Conservation (phyloP, 2,329 filamentous ascomycete species). For the Fusarium dlaminii region DNA sequence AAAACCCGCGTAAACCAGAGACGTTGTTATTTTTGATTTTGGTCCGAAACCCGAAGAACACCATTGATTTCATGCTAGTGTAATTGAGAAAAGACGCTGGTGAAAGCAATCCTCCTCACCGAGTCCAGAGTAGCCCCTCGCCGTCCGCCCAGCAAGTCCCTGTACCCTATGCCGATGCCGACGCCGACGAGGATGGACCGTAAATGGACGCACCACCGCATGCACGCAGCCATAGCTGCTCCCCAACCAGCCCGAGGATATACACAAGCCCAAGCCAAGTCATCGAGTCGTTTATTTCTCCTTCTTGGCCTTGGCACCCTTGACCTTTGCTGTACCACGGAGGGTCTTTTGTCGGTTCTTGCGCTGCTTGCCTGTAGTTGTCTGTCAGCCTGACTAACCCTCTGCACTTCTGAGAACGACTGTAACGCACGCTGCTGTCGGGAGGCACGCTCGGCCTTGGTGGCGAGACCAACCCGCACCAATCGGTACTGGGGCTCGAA, state of each 20-base stretch:
- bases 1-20: conserved; percentile 20
- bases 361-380: conserved; percentile 91
- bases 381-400: conserved; percentile 14
- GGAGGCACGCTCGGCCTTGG: conserved; percentile 96
- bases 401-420: neutral
- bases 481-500: conserved; percentile 99
- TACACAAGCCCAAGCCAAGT: conserved; percentile 44
- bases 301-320: conserved; percentile 95
- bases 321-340: conserved; percentile 97
- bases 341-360: conserved; percentile 99
- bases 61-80: conserved; percentile 56
- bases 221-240: conserved; percentile 43
- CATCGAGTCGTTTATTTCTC: conserved; percentile 74
- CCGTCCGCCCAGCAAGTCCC: conserved; percentile 42
- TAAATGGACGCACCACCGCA: conserved; percentile 41
- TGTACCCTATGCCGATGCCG: conserved; percentile 40
- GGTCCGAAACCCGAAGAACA: conserved; percentile 54
- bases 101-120: conserved; percentile 44
- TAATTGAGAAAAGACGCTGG: conserved; percentile 46
- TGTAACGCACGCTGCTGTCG: conserved; percentile 95
- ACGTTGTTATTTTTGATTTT: conserved; percentile 42
- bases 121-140: conserved; percentile 41
- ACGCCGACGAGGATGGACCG: conserved; percentile 34
- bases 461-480: conserved; percentile 89
- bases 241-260: conserved; percentile 45